Evolutionary conservation across 305 asterid species (phyloP).

Genomic region (Caryopteris hybrid): DNA sequence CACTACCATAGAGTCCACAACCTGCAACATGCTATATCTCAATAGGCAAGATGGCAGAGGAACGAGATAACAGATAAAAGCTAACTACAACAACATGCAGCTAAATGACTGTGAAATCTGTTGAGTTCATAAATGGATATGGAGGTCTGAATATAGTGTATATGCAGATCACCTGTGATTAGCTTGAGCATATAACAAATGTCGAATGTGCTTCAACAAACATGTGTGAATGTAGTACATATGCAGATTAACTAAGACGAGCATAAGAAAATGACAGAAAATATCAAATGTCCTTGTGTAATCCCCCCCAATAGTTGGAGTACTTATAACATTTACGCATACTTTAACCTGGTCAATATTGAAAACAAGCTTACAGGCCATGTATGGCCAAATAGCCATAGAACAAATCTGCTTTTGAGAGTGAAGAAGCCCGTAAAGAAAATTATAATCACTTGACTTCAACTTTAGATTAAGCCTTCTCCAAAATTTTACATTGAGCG

Average conservation of each 20-base stretch:
- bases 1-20: conserved; percentile 98
- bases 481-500: not conserved
- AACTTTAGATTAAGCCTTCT: not conserved
- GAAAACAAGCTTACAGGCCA: not conserved
- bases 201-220: not conserved
- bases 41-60: conserved; percentile 12
- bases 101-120: not conserved
- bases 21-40: conserved; percentile 51
- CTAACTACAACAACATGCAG: conserved; percentile 4
- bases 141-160: not conserved
- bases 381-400: not conserved
- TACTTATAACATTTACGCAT: not conserved
- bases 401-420: not conserved
- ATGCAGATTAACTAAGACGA: not conserved
- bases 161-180: not conserved
- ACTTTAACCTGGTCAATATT: not conserved
- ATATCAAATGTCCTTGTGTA: not conserved
- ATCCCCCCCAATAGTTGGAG: not conserved
- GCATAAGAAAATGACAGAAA: not conserved
- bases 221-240: not conserved
- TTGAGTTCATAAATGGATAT: not conserved
- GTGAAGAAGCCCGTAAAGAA: no score
- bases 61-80: conserved; percentile 3
- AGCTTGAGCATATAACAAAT: not conserved
- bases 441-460: not conserved